These are phyloP conservation scores for Perkinsus marinus DNA, from an alignment of 169 alveolate genomes.

Conservation along the genomic window DNA sequence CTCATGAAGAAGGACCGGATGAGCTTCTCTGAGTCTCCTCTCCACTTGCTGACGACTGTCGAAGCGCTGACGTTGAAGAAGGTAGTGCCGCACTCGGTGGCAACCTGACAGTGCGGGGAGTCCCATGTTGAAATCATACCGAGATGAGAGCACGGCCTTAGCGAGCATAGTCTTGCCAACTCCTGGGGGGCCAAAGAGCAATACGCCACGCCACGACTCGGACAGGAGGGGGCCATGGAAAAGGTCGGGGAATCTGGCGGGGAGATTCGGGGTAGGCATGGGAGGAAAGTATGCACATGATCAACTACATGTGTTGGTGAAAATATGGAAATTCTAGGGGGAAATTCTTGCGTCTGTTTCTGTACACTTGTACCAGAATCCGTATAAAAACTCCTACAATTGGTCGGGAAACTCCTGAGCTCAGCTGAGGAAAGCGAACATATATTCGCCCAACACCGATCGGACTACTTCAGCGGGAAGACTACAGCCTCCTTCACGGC, in stretches of 20 bases:
- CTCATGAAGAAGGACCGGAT: slow-evolving; percentile 29
- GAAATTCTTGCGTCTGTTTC: too few species aligned
- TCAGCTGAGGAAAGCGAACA: too few species aligned
- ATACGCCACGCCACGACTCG: slow-evolving; percentile 75
- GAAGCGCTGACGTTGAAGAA: slow-evolving; percentile 77
- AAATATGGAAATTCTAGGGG: too few species aligned
- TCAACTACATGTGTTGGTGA: too few species aligned
- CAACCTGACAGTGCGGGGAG: slow-evolving; percentile 20
- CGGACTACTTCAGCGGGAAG: slow-evolving; percentile 58
- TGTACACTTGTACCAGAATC: too few species aligned
- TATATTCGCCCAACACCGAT: too few species aligned
- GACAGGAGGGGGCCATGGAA: slow-evolving; percentile 27
- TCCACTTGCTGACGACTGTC: slow-evolving; percentile 75
- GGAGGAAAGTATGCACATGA: background rate
- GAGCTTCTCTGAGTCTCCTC: slow-evolving; percentile 83
- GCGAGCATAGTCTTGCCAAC: slow-evolving; percentile 86
- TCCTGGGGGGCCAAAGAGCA: slow-evolving; percentile 89
- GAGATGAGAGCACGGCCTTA: slow-evolving; percentile 50
- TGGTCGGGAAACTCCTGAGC: too few species aligned
- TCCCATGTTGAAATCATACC: background rate
- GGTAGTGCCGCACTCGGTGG: slow-evolving; percentile 73
- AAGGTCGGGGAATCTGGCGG: slow-evolving; percentile 51
- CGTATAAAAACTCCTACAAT: too few species aligned
- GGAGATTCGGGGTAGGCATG: background rate
- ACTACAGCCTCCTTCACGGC: slow-evolving; percentile 75